These are phyloP conservation scores for Ceratocystis variospora DNA, from an alignment of 2,329 filamentous ascomycete genomes.

Conservation along the genomic window DNA sequence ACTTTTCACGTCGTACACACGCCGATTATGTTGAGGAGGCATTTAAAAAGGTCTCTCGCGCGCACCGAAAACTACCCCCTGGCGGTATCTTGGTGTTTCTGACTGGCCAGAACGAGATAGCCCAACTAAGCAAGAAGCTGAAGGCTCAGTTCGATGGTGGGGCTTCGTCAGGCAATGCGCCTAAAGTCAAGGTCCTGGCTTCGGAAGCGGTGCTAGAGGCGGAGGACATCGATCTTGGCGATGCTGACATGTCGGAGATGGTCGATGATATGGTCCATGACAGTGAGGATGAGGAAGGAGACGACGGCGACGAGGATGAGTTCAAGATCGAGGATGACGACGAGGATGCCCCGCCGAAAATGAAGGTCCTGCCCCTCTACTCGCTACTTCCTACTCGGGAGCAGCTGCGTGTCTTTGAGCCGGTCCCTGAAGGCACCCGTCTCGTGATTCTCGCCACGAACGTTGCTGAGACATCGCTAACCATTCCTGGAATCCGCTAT, in stretches of 20 bases:
- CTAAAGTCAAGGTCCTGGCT: conserved; percentile 61
- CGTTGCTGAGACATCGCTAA: conserved; percentile 92
- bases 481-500: conserved; percentile 87
- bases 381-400: conserved; percentile 82
- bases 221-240: conserved; percentile 75
- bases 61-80: conserved; percentile 77
- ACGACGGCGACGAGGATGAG: conserved; percentile 46
- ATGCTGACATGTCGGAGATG: conserved; percentile 40
- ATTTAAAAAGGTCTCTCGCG: conserved; percentile 72
- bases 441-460: conserved; percentile 89
- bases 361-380: conserved; percentile 87
- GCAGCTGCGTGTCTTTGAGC: conserved; percentile 80
- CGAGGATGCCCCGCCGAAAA: conserved; percentile 45
- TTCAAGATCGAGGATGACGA: conserved; percentile 53
- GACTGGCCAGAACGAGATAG: conserved; percentile 86
- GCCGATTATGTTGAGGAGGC: conserved; percentile 84
- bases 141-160: conserved; percentile 52
- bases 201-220: conserved; percentile 66
- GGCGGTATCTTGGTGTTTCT: conserved; percentile 90
- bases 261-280: conserved; percentile 45
- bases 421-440: conserved; percentile 66
- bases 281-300: conserved; percentile 44
- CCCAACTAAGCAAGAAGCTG: conserved; percentile 64
- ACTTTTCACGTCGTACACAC: conserved; percentile 72
- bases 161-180: conserved; percentile 41